These are phyloP conservation scores for Amyloporia xantha DNA, from an alignment of 768 basidiomycete genomes.

Conservation along the genomic window DNA sequence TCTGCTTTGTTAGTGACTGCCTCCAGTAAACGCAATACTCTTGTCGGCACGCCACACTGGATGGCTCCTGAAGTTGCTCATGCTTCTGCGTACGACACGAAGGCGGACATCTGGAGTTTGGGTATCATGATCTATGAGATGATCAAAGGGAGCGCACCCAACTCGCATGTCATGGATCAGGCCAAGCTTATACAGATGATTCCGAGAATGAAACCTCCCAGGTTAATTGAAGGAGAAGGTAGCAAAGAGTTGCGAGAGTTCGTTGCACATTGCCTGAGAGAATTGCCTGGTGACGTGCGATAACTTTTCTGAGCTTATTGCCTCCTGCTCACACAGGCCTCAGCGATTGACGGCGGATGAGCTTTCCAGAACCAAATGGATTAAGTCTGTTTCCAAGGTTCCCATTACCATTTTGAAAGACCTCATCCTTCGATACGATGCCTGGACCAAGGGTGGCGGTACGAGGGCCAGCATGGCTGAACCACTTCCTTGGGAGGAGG, in stretches of 20 bases:
- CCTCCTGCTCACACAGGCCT: neutral
- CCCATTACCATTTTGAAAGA: slow-evolving; percentile 70
- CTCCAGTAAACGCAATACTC: slow-evolving; percentile 89
- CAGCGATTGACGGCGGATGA: slow-evolving; percentile 90
- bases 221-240: slow-evolving; percentile 70
- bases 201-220: slow-evolving; percentile 76
- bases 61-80: slow-evolving; percentile 99
- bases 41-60: slow-evolving; percentile 98
- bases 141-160: slow-evolving; percentile 93
- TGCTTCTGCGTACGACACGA: slow-evolving; percentile 88
- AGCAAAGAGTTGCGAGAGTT: slow-evolving; percentile 87
- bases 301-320: neutral
- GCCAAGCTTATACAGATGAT: slow-evolving; percentile 87
- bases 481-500: slow-evolving; percentile 65
- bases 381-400: slow-evolving; percentile 65
- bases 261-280: slow-evolving; percentile 73
- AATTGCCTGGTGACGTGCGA: slow-evolving; percentile 70
- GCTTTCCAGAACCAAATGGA: slow-evolving; percentile 83
- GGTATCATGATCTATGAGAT: slow-evolving; percentile 97
- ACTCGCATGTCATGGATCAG: slow-evolving; percentile 77
- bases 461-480: slow-evolving; percentile 73
- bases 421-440: slow-evolving; percentile 70
- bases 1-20: slow-evolving; percentile 83
- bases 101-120: slow-evolving; percentile 97
- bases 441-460: slow-evolving; percentile 60